Percentiles rank a stretch among this genome's conserved stretches.
These are phyloP conservation scores for Arthrobotrys musiformis DNA, from an alignment of 2,329 filamentous ascomycete genomes.

Conservation along the genomic window DNA sequence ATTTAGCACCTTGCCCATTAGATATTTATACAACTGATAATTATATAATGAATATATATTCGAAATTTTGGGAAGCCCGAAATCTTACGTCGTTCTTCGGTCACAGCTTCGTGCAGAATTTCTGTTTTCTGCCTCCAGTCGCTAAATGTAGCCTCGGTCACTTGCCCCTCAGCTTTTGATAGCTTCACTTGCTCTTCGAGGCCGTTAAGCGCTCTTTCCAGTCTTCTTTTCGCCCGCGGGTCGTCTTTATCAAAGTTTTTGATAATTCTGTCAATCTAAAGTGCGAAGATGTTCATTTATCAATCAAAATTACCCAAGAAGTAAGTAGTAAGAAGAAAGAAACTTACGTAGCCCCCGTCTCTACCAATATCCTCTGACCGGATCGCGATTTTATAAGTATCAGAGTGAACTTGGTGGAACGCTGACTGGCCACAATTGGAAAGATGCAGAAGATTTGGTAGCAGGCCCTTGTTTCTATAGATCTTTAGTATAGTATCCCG, in stretches of 20 bases:
- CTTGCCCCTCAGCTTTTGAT: not conserved
- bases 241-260: not conserved
- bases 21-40: not conserved
- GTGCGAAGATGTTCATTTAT: not conserved
- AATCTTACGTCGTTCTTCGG: not conserved
- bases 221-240: not conserved
- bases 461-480: not conserved
- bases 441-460: constrained; percentile 11
- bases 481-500: too few relatives aligned
- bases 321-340: not conserved
- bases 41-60: not conserved
- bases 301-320: not conserved
- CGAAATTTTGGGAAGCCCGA: not conserved
- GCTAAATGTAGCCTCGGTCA: not conserved
- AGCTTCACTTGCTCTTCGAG: not conserved
- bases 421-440: constrained; percentile 12
- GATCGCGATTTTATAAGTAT: constrained; percentile 13
- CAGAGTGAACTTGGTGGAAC: constrained; percentile 12
- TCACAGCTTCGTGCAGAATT: not conserved
- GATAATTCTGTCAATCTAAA: constrained; percentile 9
- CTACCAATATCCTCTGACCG: constrained; percentile 7
- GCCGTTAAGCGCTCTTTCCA: not conserved
- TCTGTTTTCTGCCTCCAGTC: constrained; percentile 9
- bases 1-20: too few relatives aligned
- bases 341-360: not conserved